Conservation (phyloP, 2,329 filamentous ascomycete genomes). For the Ceratocystis diversiconidia region DNA sequence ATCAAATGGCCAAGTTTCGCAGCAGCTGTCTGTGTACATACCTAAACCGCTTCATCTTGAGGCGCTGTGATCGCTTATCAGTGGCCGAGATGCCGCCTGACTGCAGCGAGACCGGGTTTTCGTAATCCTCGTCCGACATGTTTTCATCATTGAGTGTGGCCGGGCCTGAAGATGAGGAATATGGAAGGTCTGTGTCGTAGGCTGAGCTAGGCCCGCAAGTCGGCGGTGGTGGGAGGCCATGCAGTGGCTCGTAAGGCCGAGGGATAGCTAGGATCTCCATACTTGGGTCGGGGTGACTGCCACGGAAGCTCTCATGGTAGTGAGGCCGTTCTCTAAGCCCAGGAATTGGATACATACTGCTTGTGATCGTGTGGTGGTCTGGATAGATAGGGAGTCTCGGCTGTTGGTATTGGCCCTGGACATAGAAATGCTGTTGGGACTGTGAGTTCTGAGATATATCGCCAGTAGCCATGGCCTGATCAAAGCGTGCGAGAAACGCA, state of each 20-base stretch:
- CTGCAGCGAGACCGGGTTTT: constrained; percentile 29
- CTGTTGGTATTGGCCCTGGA: not conserved
- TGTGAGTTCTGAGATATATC: not conserved
- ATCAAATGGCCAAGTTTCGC: not conserved
- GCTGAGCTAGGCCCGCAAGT: not conserved
- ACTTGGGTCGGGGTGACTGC: not conserved
- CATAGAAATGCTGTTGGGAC: not conserved
- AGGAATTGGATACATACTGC: not conserved
- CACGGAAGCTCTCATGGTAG: not conserved
- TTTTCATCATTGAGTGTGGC: constrained; percentile 42
- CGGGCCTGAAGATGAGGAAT: not conserved
- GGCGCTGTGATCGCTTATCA: constrained; percentile 41
- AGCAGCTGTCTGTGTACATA: constrained; percentile 26
- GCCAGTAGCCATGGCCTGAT: not conserved
- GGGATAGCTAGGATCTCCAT: not conserved
- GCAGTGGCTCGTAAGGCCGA: not conserved
- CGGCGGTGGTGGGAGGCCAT: not conserved
- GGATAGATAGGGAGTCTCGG: not conserved
- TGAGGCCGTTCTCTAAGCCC: not conserved
- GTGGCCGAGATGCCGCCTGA: constrained; percentile 30
- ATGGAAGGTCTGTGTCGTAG: not conserved
- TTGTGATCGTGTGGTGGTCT: not conserved
- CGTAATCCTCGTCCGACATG: constrained; percentile 26
- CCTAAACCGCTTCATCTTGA: constrained; percentile 71
- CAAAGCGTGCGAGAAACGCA: not conserved